Evolutionary conservation across 2,329 filamentous ascomycete species (phyloP), one percentile per base, ranked within the genome.

Genomic region (Aspergillus quadrilineatus): DNA sequence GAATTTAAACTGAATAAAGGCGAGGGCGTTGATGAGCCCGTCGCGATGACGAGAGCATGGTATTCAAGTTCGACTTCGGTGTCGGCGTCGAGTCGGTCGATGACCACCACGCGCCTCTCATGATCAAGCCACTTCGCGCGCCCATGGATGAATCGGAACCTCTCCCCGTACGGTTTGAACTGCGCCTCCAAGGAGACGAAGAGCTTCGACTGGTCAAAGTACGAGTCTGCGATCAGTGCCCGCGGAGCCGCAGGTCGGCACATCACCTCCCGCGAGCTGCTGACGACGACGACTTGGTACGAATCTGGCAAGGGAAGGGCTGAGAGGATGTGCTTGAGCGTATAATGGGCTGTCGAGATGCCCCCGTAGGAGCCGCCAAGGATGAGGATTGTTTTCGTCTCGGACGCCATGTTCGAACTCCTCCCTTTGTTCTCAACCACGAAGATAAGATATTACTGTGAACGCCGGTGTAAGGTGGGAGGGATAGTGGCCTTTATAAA

Each of bases 341-440:
- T 69, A 60, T 82, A 81, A 60, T 85, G 82, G 1, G 82, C 80
- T 4, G 71, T 75, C 5, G 77, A 79, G 4, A 83, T 54, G 26
- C 82, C 82, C 9, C 68, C 80, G 59, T 80, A 84, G 8, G 80
- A 83, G 17, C 76, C 80, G 26, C 82, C 82, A 2, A 85, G 67
- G 22, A 85, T 73, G 58, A 84, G 68, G 55, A 84, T 51, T 37
- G 50, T 41, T 36, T 52, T 52, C 3, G 22, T 22, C 22, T 22
- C 22, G 22, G 22, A 22, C 22, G 22, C 3, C 22, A 22, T 22
- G 22, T 22, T 22, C 22, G 22, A 22, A 22, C 22, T 22, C 3
- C 22, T 22, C 22, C 22, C 22, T 22, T 22, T 22, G 22, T 22
- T 22, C 22, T 22, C 22, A 22, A 22, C 22, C 22, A 22, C 22